Evolutionary conservation across 345 rosid genomes (phyloP).

Genomic region (Kandelia obovata): DNA sequence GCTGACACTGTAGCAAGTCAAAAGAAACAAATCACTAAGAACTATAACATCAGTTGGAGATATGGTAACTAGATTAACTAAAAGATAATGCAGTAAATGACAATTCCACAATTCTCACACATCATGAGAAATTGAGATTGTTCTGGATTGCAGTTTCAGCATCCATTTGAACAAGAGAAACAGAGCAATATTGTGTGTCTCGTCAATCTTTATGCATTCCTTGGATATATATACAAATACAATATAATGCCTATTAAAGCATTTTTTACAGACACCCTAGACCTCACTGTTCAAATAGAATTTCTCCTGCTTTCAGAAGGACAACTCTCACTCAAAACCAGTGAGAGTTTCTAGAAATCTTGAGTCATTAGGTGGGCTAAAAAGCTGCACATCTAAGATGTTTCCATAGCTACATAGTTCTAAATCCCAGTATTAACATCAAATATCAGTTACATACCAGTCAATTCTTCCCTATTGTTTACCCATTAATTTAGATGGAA

Average conservation of each 20-base stretch:
- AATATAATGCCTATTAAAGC: too few species aligned
- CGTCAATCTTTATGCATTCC: too few species aligned
- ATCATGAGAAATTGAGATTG: neutral
- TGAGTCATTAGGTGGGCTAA: neutral
- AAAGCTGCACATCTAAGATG: too few species aligned
- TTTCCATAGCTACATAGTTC: too few species aligned
- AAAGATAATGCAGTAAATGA: conserved; percentile 3
- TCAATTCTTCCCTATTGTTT: neutral
- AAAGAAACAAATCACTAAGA: neutral
- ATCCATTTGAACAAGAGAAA: neutral
- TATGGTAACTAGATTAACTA: conserved; percentile 6
- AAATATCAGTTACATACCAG: neutral
- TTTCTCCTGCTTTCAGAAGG: too few species aligned
- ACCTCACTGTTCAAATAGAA: too few species aligned
- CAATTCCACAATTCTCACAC: conserved; percentile 5
- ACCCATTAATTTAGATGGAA: neutral
- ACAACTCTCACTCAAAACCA: neutral
- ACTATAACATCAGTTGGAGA: neutral
- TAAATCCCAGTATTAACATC: neutral
- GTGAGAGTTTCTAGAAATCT: neutral
- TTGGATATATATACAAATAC: too few species aligned
- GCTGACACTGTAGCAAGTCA: conserved; percentile 56
- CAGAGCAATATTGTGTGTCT: neutral
- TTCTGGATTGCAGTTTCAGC: neutral
- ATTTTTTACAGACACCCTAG: too few species aligned